Percentiles rank a stretch among this genome's conserved stretches.
Conservation (phyloP, 2,329 filamentous ascomycete species). For the Arthroderma sp. region DNA sequence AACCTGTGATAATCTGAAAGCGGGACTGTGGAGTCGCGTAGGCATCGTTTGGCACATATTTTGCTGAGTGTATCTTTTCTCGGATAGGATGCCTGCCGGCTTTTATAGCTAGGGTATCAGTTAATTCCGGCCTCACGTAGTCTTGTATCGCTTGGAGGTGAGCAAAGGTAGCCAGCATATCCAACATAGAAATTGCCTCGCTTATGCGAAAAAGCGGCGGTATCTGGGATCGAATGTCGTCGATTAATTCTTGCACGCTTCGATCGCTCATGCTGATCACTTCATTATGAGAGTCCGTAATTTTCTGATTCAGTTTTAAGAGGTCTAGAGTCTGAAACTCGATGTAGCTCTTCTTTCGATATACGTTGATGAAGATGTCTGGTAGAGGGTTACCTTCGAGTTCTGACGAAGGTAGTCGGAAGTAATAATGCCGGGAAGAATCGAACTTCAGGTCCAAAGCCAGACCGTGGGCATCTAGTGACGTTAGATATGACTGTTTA, state of each 20-base stretch:
- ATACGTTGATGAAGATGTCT: slow-evolving; percentile 61
- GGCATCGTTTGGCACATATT: slow-evolving; percentile 79
- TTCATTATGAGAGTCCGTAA: slow-evolving; percentile 70
- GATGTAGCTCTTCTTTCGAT: slow-evolving; percentile 57
- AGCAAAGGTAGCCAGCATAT: slow-evolving; percentile 70
- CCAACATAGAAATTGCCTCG: slow-evolving; percentile 72
- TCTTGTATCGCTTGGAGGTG: slow-evolving; percentile 56
- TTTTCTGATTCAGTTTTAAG: slow-evolving; percentile 65
- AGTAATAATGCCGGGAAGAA: slow-evolving; percentile 62
- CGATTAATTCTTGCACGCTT: slow-evolving; percentile 58
- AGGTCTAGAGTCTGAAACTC: slow-evolving; percentile 82
- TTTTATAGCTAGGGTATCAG: slow-evolving; percentile 57
- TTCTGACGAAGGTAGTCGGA: slow-evolving; percentile 51
- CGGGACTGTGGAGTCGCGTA: slow-evolving; percentile 68
- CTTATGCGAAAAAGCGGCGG: slow-evolving; percentile 68
- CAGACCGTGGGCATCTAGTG: slow-evolving; percentile 44
- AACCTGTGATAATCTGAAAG: slow-evolving; percentile 88
- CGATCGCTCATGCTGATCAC: slow-evolving; percentile 71
- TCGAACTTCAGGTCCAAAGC: slow-evolving; percentile 61
- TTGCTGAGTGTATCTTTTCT: slow-evolving; percentile 55
- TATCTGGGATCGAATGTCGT: slow-evolving; percentile 57
- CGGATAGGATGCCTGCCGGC: slow-evolving; percentile 64
- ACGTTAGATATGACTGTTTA: slow-evolving; percentile 12
- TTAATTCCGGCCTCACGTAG: slow-evolving; percentile 57
- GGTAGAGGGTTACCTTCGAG: slow-evolving; percentile 50